Evolutionary conservation across 148 eudicot genomes (phyloP), one percentile per base, ranked within the genome.

Genomic region (Amaranthus palmeri): DNA sequence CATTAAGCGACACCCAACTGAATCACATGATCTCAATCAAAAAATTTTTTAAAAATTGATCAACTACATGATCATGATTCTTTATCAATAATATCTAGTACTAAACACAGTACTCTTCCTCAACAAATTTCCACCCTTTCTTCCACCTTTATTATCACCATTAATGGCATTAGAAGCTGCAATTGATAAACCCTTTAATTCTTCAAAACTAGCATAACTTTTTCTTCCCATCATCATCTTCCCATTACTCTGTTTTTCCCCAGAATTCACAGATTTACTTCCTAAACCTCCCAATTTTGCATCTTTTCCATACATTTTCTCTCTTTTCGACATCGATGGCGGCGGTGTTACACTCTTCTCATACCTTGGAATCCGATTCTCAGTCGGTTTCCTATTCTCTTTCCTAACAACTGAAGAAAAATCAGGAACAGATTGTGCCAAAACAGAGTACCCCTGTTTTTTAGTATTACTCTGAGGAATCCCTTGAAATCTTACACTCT

Each of bases 371-470:
- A 77, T 47, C 65, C 83, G 54, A 59, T 74, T 74, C 74, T 60
- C 76, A 14, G 74, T 51, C 11, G 97, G 97, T 66, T 70, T 86
- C 64, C 90, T 71, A 52, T 96, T 92, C 85, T 96, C 99, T 61
- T 96, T 96, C 77, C 89, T 78, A 73, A 83, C 8, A n/a, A 60
- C 83, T 4, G 90, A 70, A 8, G 83, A 75, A 74, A 93, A 93
- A 76, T 93, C 97, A n/a, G 97, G 97, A 65, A 93, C 98, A 7
- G 97, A 93, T 73, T 91, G 98, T 2, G 96, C 81, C 57, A 93
- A 56, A 80, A 73, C 80, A 45, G 92, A 91, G 77, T 72, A 70
- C 72, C 76, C 76, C 80, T 83, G 73, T 71, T 84, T 69, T 75
- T 13, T 77, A 77, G 69, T 10, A 81, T 72, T 12, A 0, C 5